Evolutionary conservation across 2,329 filamentous ascomycete species (phyloP).

Genomic region (Alternaria brassicicola): DNA sequence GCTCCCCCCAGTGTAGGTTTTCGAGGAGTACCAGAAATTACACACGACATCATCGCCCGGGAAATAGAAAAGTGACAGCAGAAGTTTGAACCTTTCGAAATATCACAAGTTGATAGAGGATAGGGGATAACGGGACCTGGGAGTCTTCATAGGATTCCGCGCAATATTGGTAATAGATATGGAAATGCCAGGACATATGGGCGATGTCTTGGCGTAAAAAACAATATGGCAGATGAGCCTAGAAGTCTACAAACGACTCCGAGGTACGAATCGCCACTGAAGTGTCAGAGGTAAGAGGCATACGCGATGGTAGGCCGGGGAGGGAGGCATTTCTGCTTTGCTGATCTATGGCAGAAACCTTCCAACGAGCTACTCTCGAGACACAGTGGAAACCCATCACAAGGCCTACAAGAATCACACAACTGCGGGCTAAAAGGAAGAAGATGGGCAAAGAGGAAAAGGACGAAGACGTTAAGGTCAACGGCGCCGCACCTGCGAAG

Average conservation of each 20-base stretch:
- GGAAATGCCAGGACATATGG: background rate
- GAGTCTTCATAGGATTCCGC: background rate
- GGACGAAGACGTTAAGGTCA: background rate
- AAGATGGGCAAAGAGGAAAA: background rate
- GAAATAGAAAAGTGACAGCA: background rate
- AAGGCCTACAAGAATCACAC: background rate
- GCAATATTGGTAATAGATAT: background rate
- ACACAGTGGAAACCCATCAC: background rate
- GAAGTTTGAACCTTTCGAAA: background rate
- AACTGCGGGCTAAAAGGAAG: background rate
- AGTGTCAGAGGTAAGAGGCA: background rate
- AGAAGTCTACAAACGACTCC: background rate
- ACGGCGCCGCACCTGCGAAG: background rate
- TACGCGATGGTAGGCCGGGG: background rate
- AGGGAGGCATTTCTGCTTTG: background rate
- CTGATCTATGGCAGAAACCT: background rate
- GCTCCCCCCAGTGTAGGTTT: background rate
- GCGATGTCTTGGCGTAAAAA: background rate
- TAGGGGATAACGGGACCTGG: background rate
- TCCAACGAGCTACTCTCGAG: background rate
- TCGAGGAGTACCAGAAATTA: background rate
- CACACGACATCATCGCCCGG: background rate
- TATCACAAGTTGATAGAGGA: background rate
- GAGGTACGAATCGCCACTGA: background rate
- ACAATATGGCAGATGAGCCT: background rate